Percentiles rank a stretch among this genome's conserved stretches.
Evolutionary conservation across 192 early-diverging fungal species (phyloP).

Genomic region (Lunasporangiospora selenospora): DNA sequence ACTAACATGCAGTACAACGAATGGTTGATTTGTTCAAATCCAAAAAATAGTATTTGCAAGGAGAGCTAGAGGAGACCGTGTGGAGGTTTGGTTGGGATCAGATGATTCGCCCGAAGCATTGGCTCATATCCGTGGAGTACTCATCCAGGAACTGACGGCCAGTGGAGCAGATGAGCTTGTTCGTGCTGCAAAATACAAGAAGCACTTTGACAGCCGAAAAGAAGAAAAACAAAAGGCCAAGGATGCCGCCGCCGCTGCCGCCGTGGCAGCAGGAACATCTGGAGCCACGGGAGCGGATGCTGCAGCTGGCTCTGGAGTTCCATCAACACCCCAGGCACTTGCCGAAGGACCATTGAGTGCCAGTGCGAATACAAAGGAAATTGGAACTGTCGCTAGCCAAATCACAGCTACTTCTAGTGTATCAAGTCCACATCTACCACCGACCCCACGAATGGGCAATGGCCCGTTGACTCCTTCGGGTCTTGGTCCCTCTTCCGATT

Average conservation of each 20-base stretch:
- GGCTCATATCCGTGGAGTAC: conserved; percentile 38
- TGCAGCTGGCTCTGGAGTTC: background rate
- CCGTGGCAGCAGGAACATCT: background rate
- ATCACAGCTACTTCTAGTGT: background rate
- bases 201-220: conserved; percentile 35
- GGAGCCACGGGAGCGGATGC: background rate
- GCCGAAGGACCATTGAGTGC: background rate
- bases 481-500: no score
- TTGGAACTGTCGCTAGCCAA: no score
- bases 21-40: background rate
- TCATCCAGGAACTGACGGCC: conserved; percentile 25
- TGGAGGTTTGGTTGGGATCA: conserved; percentile 57
- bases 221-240: conserved; percentile 26
- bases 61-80: conserved; percentile 53
- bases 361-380: no score
- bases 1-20: no score
- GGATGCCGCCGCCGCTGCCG: conserved; percentile 5
- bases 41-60: conserved; percentile 27
- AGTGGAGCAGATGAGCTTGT: conserved; percentile 44
- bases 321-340: background rate
- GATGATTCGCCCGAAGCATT: conserved; percentile 39
- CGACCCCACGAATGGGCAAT: conserved; percentile 11
- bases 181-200: conserved; percentile 40
- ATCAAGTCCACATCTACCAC: conserved; percentile 16
- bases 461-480: background rate